Evolutionary conservation across 2,329 filamentous ascomycete genomes (phyloP).

Genomic region (Lecanicillium sp.): DNA sequence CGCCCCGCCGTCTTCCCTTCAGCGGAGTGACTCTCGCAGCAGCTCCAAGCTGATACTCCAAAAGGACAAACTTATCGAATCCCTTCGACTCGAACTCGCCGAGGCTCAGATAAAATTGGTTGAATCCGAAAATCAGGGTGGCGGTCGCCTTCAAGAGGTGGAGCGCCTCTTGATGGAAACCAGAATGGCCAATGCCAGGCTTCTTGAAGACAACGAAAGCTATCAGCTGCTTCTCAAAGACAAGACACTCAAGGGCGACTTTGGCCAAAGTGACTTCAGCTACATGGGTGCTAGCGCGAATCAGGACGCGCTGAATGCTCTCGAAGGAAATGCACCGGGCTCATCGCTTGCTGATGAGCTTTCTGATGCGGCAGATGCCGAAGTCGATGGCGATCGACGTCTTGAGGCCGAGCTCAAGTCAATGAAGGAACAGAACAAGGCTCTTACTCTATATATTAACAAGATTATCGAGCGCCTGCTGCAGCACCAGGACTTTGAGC

Average conservation of each 20-base stretch:
- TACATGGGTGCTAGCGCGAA: slow-evolving; percentile 52
- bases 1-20: slow-evolving; percentile 74
- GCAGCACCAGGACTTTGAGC: slow-evolving; percentile 90
- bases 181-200: slow-evolving; percentile 86
- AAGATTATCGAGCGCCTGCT: slow-evolving; percentile 95
- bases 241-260: slow-evolving; percentile 91
- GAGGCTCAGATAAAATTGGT: slow-evolving; percentile 93
- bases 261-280: slow-evolving; percentile 74
- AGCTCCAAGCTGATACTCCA: slow-evolving; percentile 86
- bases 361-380: slow-evolving; percentile 55
- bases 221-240: slow-evolving; percentile 93
- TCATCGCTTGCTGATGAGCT: slow-evolving; percentile 82
- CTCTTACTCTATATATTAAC: slow-evolving; percentile 94
- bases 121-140: slow-evolving; percentile 87
- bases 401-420: slow-evolving; percentile 72
- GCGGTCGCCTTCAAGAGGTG: slow-evolving; percentile 79
- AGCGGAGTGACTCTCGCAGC: slow-evolving; percentile 81
- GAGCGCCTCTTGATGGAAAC: slow-evolving; percentile 85
- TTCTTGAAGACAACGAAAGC: slow-evolving; percentile 98
- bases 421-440: slow-evolving; percentile 91
- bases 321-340: slow-evolving; percentile 45
- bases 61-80: slow-evolving; percentile 95
- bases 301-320: slow-evolving; percentile 54
- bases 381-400: slow-evolving; percentile 53
- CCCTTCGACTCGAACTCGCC: slow-evolving; percentile 80